A percentile compares a stretch with the other conserved stretches of the same genome.
Evolutionary conservation across 2,329 filamentous ascomycete species (phyloP).

Genomic region (Colletotrichum lupini): DNA sequence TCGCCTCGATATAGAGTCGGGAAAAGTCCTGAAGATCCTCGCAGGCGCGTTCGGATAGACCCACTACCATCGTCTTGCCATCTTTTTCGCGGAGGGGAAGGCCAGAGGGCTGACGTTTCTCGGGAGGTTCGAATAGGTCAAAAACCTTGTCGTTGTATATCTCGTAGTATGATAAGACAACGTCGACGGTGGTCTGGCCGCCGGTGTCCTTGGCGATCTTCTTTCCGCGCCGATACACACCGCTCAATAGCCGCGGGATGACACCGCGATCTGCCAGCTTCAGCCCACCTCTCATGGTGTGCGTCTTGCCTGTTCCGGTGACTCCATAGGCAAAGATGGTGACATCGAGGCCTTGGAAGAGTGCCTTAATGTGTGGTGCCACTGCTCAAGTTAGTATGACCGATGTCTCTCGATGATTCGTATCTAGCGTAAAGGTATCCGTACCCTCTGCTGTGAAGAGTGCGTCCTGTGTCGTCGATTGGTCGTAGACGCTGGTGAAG

Average conservation of each 20-base stretch:
- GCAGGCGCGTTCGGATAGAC: slow-evolving; percentile 85
- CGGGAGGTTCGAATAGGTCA: slow-evolving; percentile 87
- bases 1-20: slow-evolving; percentile 88
- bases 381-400: slow-evolving; percentile 62
- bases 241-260: slow-evolving; percentile 86
- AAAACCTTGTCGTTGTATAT: slow-evolving; percentile 98
- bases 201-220: slow-evolving; percentile 85
- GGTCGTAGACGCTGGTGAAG: slow-evolving; percentile 93
- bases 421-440: slow-evolving; percentile 38
- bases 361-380: slow-evolving; percentile 86
- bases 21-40: slow-evolving; percentile 91
- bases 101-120: slow-evolving; percentile 85
- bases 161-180: slow-evolving; percentile 91
- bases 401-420: slow-evolving; percentile 21
- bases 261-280: slow-evolving; percentile 87
- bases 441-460: slow-evolving; percentile 90
- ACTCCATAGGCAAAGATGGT: slow-evolving; percentile 95
- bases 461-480: slow-evolving; percentile 82
- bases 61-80: slow-evolving; percentile 88
- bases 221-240: slow-evolving; percentile 85
- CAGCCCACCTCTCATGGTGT: slow-evolving; percentile 94
- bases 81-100: slow-evolving; percentile 86
- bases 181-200: slow-evolving; percentile 76
- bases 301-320: slow-evolving; percentile 93
- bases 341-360: slow-evolving; percentile 89